A percentile compares a stretch with the other conserved stretches of the same genome.
phyloP scores from a whole-genome alignment of 768 basidiomycete species.

The Boletus patriciae region DNA sequence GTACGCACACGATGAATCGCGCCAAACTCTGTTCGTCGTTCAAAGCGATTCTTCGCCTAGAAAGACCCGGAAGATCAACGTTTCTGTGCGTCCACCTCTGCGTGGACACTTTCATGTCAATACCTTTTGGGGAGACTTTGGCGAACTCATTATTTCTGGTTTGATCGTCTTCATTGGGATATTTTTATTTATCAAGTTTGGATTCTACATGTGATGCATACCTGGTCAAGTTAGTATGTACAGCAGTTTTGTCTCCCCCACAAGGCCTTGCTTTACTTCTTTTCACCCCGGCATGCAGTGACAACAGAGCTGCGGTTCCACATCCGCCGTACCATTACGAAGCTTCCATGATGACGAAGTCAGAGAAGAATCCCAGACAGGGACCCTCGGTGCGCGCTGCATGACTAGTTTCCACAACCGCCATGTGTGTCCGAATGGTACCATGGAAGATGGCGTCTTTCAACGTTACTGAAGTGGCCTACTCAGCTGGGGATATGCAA shows the following conservation, averaged over 20 bases:
- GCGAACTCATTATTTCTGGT: conserved; percentile 32
- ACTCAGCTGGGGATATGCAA: too few relatives aligned
- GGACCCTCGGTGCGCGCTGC: too few relatives aligned
- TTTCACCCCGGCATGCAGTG: neutral
- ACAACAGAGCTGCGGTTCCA: neutral
- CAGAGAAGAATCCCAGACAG: too few relatives aligned
- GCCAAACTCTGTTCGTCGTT: conserved; percentile 77
- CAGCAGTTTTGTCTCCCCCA: neutral
- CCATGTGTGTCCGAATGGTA: too few relatives aligned
- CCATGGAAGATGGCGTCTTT: too few relatives aligned
- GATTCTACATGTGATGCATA: conserved; percentile 28
- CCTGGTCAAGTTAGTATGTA: neutral
- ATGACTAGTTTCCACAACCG: too few relatives aligned
- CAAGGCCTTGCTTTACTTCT: neutral
- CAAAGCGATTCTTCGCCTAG: conserved; percentile 44
- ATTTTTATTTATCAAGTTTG: conserved; percentile 30
- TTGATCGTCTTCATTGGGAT: conserved; percentile 34
- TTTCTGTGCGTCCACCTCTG: conserved; percentile 57
- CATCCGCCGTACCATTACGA: neutral
- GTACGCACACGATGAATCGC: conserved; percentile 58
- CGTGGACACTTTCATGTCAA: conserved; percentile 55
- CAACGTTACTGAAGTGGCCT: too few relatives aligned
- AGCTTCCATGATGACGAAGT: too few relatives aligned
- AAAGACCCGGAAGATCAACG: conserved; percentile 47
- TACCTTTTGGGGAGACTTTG: conserved; percentile 64